phyloP scores from a whole-genome alignment of 2,329 filamentous ascomycete genomes.

The Fusarium citri region DNA sequence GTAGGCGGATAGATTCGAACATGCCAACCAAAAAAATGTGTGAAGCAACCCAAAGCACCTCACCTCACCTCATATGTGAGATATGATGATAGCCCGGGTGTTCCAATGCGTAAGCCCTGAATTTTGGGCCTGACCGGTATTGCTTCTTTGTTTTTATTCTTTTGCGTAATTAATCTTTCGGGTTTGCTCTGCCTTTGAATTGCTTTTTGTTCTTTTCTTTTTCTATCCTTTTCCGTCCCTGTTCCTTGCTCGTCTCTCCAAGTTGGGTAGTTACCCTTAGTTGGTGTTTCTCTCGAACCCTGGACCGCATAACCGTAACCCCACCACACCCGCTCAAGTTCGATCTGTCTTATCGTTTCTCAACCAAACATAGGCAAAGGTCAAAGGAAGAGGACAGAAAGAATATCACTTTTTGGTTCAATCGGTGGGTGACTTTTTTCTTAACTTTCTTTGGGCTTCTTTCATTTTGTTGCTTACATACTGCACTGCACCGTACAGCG shows the following conservation, averaged over 20 bases:
- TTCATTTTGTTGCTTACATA: background rate
- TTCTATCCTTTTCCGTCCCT: constrained; percentile 2
- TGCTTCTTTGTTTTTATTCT: constrained; percentile 17
- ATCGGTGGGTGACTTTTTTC: background rate
- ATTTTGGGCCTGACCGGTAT: constrained; percentile 13
- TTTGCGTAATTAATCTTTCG: constrained; percentile 5
- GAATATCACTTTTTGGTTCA: background rate
- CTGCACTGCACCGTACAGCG: background rate
- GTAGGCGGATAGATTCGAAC: background rate
- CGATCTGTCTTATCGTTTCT: constrained; percentile 19
- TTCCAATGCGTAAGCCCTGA: constrained; percentile 16
- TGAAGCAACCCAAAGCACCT: background rate
- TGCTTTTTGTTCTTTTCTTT: constrained; percentile 8
- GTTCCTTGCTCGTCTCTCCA: constrained; percentile 10
- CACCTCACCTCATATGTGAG: constrained; percentile 7
- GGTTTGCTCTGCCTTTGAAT: background rate
- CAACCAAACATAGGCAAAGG: constrained; percentile 26
- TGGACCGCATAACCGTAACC: constrained; percentile 42
- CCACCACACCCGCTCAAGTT: constrained; percentile 41
- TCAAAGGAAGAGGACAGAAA: background rate
- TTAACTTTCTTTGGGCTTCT: background rate
- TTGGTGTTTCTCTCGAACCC: constrained; percentile 28
- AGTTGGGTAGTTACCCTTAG: background rate
- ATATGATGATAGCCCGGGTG: constrained; percentile 4
- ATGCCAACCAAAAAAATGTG: background rate